phyloP scores from a whole-genome alignment of 139 green algal genomes.

The Micromonas commoda region DNA sequence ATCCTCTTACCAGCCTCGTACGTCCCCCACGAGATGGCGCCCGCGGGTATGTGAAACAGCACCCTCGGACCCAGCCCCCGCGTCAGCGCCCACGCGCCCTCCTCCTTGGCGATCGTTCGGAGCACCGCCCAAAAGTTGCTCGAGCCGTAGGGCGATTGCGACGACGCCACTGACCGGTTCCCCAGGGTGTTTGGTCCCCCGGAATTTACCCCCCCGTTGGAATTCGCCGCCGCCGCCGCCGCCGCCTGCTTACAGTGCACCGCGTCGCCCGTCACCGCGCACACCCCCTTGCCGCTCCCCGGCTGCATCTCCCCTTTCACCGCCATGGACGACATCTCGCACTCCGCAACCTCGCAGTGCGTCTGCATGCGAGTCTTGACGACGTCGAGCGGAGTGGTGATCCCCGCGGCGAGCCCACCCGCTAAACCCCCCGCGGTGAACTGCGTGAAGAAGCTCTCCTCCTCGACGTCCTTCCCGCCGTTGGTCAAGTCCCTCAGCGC shows the following conservation, averaged over 20 bases:
- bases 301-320: neutral
- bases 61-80: slow-evolving; percentile 73
- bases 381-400: slow-evolving; percentile 83
- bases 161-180: neutral
- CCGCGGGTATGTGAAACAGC: slow-evolving; percentile 87
- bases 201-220: slow-evolving; percentile 13
- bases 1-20: slow-evolving; percentile 84
- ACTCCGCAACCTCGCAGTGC: slow-evolving; percentile 1
- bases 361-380: slow-evolving; percentile 83
- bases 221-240: neutral
- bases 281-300: slow-evolving; percentile 12
- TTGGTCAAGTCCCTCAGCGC: slow-evolving; percentile 41
- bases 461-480: neutral
- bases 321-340: neutral
- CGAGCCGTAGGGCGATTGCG: neutral
- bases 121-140: slow-evolving; percentile 35
- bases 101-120: slow-evolving; percentile 62
- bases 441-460: slow-evolving; percentile 35
- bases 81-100: slow-evolving; percentile 70
- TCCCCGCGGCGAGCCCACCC: slow-evolving; percentile 64
- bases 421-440: slow-evolving; percentile 51
- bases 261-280: slow-evolving; percentile 1
- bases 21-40: slow-evolving; percentile 89
- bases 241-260: neutral
- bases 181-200: neutral